Evolutionary conservation across 495 filamentous ascomycete genomes (phyloP).

Genomic region (Podospora appendiculata): DNA sequence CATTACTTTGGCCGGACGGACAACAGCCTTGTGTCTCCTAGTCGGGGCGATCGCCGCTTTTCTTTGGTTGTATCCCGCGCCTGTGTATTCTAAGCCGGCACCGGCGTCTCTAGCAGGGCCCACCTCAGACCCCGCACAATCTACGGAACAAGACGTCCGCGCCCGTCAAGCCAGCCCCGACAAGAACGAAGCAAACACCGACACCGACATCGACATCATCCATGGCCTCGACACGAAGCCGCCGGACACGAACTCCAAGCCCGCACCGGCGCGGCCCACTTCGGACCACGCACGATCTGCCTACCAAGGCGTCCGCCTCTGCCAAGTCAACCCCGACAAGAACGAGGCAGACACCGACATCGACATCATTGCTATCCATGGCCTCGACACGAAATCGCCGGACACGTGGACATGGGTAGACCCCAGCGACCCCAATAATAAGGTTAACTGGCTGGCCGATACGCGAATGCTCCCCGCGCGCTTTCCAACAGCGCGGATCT

Average conservation of each 20-base stretch:
- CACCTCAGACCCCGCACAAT: too few relatives aligned
- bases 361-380: slow-evolving; percentile 23
- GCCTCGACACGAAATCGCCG: slow-evolving; percentile 18
- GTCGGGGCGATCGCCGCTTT: slow-evolving; percentile 8
- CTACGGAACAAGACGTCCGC: too few relatives aligned
- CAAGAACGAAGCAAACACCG: too few relatives aligned
- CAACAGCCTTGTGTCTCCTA: slow-evolving; percentile 7
- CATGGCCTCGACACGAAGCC: too few relatives aligned
- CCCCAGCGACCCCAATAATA: neutral
- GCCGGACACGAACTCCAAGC: too few relatives aligned
- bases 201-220: too few relatives aligned
- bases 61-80: slow-evolving; percentile 7
- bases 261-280: neutral
- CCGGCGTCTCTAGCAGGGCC: too few relatives aligned
- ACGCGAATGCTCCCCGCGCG: slow-evolving; percentile 13
- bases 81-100: neutral
- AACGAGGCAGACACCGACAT: slow-evolving; percentile 13
- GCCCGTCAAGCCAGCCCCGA: too few relatives aligned
- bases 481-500: slow-evolving; percentile 14
- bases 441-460: slow-evolving; percentile 18
- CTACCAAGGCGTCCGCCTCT: slow-evolving; percentile 4
- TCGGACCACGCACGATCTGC: too few relatives aligned
- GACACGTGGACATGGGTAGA: slow-evolving; percentile 19
- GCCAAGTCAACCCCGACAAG: too few relatives aligned
- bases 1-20: slow-evolving; percentile 5